Evolutionary conservation across 2,329 filamentous ascomycete genomes (phyloP).

Genomic region (Apiospora malaysiana): DNA sequence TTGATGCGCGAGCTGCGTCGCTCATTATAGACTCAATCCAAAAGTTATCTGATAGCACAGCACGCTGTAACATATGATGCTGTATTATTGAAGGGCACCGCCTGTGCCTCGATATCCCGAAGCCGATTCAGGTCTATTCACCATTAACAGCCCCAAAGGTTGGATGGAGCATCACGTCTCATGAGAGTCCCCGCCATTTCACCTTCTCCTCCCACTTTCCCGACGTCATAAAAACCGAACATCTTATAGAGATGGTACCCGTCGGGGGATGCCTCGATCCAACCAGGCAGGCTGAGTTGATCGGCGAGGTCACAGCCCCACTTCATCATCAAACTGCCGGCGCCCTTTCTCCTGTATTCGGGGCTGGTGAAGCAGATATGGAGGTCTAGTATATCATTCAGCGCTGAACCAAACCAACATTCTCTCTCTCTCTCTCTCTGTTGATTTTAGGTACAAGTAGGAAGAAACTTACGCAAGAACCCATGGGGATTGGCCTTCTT

Average conservation of each 20-base stretch:
- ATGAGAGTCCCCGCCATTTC: not conserved
- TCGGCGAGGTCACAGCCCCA: conserved; percentile 45
- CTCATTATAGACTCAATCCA: not conserved
- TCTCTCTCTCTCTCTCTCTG: too few species aligned
- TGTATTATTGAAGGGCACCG: not conserved
- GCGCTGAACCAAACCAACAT: not conserved
- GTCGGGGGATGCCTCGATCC: conserved; percentile 43
- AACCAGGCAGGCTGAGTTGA: conserved; percentile 41
- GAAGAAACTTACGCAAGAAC: conserved; percentile 42
- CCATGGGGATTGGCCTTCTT: conserved; percentile 37
- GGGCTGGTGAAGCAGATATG: conserved; percentile 46
- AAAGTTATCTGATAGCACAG: not conserved
- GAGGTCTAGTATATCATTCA: conserved; percentile 36
- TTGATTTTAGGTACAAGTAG: not conserved
- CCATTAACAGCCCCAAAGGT: not conserved
- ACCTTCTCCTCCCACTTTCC: not conserved
- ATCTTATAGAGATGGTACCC: conserved; percentile 43
- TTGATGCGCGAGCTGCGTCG: not conserved
- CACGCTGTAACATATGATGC: not conserved
- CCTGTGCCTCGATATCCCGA: not conserved
- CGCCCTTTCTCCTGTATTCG: conserved; percentile 44
- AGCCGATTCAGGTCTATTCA: not conserved
- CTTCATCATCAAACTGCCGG: conserved; percentile 41
- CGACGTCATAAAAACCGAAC: conserved; percentile 35
- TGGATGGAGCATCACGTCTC: not conserved